These are phyloP conservation scores for Chlorociboria aeruginascens DNA, from an alignment of 495 filamentous ascomycete species.

Conservation along the genomic window DNA sequence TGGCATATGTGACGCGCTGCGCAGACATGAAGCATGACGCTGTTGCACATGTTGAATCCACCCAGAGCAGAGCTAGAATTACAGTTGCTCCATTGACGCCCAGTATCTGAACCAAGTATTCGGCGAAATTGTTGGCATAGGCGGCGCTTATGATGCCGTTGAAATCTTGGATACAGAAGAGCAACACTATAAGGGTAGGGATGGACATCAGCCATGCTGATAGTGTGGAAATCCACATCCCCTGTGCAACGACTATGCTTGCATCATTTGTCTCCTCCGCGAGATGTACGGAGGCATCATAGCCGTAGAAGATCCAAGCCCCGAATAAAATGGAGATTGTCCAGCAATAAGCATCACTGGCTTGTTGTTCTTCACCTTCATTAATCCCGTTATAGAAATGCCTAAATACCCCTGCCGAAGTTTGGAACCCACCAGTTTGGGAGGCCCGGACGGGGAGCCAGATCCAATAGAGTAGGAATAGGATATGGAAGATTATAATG, in stretches of 20 bases:
- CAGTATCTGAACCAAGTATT: constrained; percentile 24
- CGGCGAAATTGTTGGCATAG: constrained; percentile 25
- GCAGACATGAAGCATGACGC: constrained; percentile 24
- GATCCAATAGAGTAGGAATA: constrained; percentile 18
- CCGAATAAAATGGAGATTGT: constrained; percentile 18
- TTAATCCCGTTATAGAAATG: constrained; percentile 23
- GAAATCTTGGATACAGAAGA: constrained; percentile 25
- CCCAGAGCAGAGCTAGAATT: constrained; percentile 21
- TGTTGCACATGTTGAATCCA: constrained; percentile 22
- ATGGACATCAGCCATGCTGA: constrained; percentile 22
- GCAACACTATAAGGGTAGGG: constrained; percentile 21
- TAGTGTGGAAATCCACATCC: constrained; percentile 26
- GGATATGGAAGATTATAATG: constrained; percentile 16
- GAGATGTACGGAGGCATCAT: constrained; percentile 36
- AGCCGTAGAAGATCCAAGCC: constrained; percentile 25
- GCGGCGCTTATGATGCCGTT: constrained; percentile 17
- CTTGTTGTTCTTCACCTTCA: constrained; percentile 12
- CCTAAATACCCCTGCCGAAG: constrained; percentile 13
- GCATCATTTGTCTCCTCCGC: constrained; percentile 38
- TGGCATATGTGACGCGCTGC: constrained; percentile 26
- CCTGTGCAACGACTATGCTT: constrained; percentile 20
- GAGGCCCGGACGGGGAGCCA: constrained; percentile 19
- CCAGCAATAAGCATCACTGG: constrained; percentile 20
- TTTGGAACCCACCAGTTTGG: constrained; percentile 15
- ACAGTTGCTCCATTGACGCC: constrained; percentile 20